Evolutionary conservation across 78 protist genomes (phyloP), one percentile per base, ranked within the genome.

Genomic region (Dictyostelium brefeldianum): DNA sequence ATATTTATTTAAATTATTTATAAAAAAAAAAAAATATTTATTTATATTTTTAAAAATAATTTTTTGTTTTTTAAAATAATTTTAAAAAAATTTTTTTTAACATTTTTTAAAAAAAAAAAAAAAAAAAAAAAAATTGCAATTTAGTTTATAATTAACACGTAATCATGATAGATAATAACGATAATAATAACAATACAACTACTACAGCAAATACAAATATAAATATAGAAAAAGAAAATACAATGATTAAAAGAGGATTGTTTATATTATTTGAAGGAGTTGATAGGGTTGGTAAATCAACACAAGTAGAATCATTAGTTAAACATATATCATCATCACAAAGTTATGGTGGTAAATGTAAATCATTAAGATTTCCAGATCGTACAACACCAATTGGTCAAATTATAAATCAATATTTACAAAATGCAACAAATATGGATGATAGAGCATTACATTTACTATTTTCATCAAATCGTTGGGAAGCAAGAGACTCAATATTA

Each of bases 401-500:
- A 25, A 74, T 87, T 71, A 96, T 98, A 69, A 82, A 98, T 70
- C 73, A 36, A 12, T 98, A 98, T 78, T 94, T 98, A 41, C 59
- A 78, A 51, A 80, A 57, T 47, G 53, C 80, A 5, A 27, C 51
- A 1, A 93, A 97, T 22, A 25, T 96, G n/a, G 96, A 91, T 78
- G 98, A 97, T 84, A 91, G 80, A n/a, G 96, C 92, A 20, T 20
- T 97, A 51, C 99, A 98, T 71, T 82, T 95, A 25, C 89, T 98
- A 75, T 98, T 95, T 78, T 90, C 98, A 5, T 97, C 97, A 4
- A 98, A 98, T 81, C 97, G 99, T 29, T 95, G 96, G 97, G 98
- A 97, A 85, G 81, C 80, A 27, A 91, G 95, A 46, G 90, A 92
- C 50, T 70, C 67, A 47, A 48, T 92, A 8, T 67, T 73, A 6